Base-by-base conservation (phyloP, 208 protist genomes). In the Herpetomonas tarakana region DNA sequence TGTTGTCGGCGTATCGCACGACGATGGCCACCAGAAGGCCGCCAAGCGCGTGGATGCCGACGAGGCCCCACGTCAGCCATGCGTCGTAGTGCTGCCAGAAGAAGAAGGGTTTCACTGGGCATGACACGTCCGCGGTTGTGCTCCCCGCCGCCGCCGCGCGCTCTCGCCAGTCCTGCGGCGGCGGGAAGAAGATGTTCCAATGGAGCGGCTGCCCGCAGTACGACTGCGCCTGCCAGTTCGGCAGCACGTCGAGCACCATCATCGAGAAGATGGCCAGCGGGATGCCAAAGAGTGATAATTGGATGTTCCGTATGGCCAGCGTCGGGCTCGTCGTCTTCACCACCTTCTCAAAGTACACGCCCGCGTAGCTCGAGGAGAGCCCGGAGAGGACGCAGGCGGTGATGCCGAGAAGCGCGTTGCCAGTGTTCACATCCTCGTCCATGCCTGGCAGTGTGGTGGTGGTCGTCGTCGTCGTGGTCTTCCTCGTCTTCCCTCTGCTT, bases 1-100 rank as follows among this genome's bases (percentile, higher is more conserved):
- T 87, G 66, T 93, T 96, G 59, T 96, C 90, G 0, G 90, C 76
- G 65, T 96, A 96, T 59, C 86, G 85, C 53, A 93, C 66, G 6
- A 91, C 86, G 21, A 88, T 63, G 1, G 86, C 86, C 0, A 96
- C 84, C 0, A 96, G 71, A 7, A 96, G 64, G 0, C 90, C 90
- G 19, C 90, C 90, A 1, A 88, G 51, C 0, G 84, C 86, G 49
- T 96, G 82, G 47, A 96, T 68, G 30, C 62, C 35, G 0, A 96
- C 85, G 0, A 96, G 70, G 0, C 28, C 70, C 66, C 81, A 86
- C 26, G 84, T 92, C 11, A 83, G 52, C 58, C 30, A 56, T 0
- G 62, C 31, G 56, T 88, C 68, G 52, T 88, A 94, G 18, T 68
- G 70, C 28, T 79, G 72, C 78, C 81, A 91, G 46, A 78, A 85